A percentile compares a stretch with the other conserved stretches of the same genome.
Conservation (phyloP, 352 stramenopile species). For the Pythium aquatile region DNA sequence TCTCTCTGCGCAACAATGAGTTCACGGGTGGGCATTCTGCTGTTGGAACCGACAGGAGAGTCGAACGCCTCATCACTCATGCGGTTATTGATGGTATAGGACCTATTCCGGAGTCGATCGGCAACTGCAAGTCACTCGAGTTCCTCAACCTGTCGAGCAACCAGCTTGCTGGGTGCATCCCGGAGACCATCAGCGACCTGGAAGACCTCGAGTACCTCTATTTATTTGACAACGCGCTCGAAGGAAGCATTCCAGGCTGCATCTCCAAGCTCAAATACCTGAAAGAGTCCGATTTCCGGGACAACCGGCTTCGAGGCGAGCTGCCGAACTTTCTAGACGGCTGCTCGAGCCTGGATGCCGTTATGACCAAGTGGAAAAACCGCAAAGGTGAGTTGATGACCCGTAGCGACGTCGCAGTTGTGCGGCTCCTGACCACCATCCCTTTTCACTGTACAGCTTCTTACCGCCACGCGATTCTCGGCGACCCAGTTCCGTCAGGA, state of each 20-base stretch:
- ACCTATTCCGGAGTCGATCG: slow-evolving; percentile 63
- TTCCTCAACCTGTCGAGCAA: slow-evolving; percentile 89
- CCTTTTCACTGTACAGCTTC: slow-evolving; percentile 32
- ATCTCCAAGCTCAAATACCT: slow-evolving; percentile 77
- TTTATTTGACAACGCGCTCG: slow-evolving; percentile 82
- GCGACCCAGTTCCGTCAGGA: slow-evolving; percentile 52
- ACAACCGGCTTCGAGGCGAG: slow-evolving; percentile 70
- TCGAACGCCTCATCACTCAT: background rate
- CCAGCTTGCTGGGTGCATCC: slow-evolving; percentile 66
- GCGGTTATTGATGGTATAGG: slow-evolving; percentile 20
- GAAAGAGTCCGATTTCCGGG: slow-evolving; percentile 76
- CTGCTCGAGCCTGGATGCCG: slow-evolving; percentile 71
- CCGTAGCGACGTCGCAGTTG: background rate
- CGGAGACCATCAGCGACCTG: slow-evolving; percentile 63
- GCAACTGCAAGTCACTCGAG: slow-evolving; percentile 70
- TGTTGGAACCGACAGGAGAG: background rate
- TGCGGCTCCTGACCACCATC: background rate
- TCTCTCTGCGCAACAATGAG: slow-evolving; percentile 86
- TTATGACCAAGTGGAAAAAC: slow-evolving; percentile 85
- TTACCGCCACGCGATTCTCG: slow-evolving; percentile 69
- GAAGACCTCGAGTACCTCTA: slow-evolving; percentile 84
- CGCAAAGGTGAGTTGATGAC: slow-evolving; percentile 41
- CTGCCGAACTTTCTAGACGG: slow-evolving; percentile 82
- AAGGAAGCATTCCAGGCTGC: slow-evolving; percentile 61
- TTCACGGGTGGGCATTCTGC: slow-evolving; percentile 32